Evolutionary conservation across 1,284 basidiomycete species (phyloP).

Genomic region (Chalciporus piperatoides): DNA sequence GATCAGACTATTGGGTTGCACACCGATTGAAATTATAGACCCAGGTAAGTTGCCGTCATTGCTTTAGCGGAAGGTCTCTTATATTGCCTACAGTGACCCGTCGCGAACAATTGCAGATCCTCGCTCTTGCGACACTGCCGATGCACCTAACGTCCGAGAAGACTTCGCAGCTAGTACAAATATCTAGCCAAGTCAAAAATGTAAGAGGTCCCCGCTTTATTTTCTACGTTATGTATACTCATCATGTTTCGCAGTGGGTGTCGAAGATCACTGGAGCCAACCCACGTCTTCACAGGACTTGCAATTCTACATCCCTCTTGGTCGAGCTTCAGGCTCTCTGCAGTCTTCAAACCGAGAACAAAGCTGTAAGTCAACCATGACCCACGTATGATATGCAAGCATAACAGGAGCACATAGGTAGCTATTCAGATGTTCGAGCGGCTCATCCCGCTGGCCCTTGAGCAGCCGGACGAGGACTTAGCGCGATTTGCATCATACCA

Average conservation of each 20-base stretch:
- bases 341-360: conserved; percentile 16
- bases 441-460: conserved; percentile 38
- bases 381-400: background rate
- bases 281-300: conserved; percentile 1
- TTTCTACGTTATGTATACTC: background rate
- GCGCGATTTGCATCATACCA: conserved; percentile 49
- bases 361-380: conserved; percentile 15
- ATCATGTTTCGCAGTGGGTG: conserved; percentile 19
- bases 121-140: conserved; percentile 28
- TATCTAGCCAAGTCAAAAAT: conserved; percentile 22
- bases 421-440: conserved; percentile 15
- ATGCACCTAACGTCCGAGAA: conserved; percentile 9
- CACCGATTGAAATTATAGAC: conserved; percentile 1
- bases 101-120: conserved; percentile 24
- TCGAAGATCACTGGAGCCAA: conserved; percentile 8
- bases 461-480: conserved; percentile 35
- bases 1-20: conserved; percentile 17
- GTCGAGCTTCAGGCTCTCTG: conserved; percentile 26
- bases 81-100: conserved; percentile 18
- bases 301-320: conserved; percentile 19
- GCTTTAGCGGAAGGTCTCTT: background rate
- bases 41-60: conserved; percentile 13
- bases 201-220: conserved; percentile 14
- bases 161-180: conserved; percentile 10
- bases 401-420: conserved; percentile 11